Conservation (phyloP, 148 eudicot species). For the Bassia scoparia region DNA sequence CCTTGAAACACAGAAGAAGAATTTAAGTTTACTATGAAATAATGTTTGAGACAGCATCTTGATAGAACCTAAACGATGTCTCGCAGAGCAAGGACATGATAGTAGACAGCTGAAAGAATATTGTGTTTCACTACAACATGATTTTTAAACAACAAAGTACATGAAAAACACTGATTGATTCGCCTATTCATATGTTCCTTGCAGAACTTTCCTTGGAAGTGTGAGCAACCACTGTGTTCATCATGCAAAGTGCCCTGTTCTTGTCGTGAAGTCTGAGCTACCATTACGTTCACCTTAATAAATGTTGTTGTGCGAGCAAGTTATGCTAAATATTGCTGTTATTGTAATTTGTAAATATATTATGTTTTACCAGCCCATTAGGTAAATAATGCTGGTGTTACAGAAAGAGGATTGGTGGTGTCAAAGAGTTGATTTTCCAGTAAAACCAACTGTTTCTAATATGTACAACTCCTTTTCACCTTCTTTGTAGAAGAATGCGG, state of each 20-base stretch:
- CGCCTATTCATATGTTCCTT: neutral
- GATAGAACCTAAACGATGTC: too few species aligned
- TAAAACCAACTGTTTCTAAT: neutral
- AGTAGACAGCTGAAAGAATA: too few species aligned
- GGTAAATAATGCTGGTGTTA: neutral
- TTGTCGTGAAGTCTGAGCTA: constrained; percentile 20
- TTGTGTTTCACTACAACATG: too few species aligned
- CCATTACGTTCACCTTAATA: neutral
- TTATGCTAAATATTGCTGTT: neutral
- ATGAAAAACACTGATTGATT: too few species aligned
- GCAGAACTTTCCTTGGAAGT: constrained; percentile 32
- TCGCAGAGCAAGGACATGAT: too few species aligned
- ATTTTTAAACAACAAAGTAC: too few species aligned
- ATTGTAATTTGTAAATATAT: neutral
- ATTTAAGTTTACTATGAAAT: too few species aligned
- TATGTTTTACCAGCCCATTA: neutral
- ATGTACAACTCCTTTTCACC: too few species aligned
- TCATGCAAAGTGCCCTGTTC: constrained; percentile 36
- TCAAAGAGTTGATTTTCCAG: neutral
- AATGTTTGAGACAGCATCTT: too few species aligned
- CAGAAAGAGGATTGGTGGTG: neutral
- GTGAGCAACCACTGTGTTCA: constrained; percentile 34
- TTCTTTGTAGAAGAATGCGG: too few species aligned
- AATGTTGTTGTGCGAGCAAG: neutral
- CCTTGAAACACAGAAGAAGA: too few species aligned